Conservation (phyloP, 139 green algal species). For the Edaphochlamys debaryana region DNA sequence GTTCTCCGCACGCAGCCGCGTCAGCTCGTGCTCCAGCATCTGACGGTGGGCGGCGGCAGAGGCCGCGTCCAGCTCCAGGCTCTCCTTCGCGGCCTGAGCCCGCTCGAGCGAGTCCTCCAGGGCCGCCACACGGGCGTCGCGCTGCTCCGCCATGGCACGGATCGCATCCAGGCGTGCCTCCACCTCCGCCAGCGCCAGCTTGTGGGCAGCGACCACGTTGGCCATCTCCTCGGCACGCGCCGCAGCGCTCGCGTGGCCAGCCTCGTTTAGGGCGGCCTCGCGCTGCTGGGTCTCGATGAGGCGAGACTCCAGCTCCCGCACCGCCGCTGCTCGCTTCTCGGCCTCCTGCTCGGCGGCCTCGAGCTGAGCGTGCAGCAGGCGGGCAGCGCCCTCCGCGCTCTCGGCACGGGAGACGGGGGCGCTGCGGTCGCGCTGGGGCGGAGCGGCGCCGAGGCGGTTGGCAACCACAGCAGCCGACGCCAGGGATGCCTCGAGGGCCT, state of each 20-base stretch:
- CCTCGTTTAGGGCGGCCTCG: background rate
- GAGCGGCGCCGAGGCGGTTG: no score
- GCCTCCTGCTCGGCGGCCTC: background rate
- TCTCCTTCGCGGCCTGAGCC: no score
- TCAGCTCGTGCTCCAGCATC: background rate
- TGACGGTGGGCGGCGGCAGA: no score
- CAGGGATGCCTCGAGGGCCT: no score
- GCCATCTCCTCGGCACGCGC: background rate
- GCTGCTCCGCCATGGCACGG: no score
- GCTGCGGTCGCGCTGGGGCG: no score
- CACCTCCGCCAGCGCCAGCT: background rate
- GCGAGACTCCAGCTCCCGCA: background rate
- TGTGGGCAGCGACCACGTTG: background rate
- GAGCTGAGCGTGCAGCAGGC: background rate
- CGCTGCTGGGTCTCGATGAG: background rate
- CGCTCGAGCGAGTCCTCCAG: no score
- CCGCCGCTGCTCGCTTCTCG: background rate
- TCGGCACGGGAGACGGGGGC: no score
- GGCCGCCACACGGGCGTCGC: no score
- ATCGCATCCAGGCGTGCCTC: background rate
- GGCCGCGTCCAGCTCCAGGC: no score
- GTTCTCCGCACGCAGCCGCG: background rate
- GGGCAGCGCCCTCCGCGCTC: background rate
- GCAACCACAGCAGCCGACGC: no score
- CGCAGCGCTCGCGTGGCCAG: background rate